Evolutionary conservation across 345 rosid genomes (phyloP), one percentile per base, ranked within the genome.

Genomic region (Draba incana): DNA sequence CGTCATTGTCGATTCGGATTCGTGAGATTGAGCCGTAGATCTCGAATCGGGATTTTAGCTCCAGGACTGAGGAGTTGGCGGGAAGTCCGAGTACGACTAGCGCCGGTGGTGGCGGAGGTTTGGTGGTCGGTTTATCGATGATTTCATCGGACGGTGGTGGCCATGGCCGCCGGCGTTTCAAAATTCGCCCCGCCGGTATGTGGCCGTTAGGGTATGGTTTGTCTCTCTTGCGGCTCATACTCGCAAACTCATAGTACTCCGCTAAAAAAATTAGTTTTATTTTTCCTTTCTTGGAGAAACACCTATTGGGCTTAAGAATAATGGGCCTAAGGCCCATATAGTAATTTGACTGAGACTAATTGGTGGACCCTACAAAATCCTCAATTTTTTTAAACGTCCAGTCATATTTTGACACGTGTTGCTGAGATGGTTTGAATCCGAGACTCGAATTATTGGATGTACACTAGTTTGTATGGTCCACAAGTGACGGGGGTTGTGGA

Each of bases 21-120:
- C 97, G 86, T 41, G 96, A 90, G 47, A 92, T 84, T 2, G 96
- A 47, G 14, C 98, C 97, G 83, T 90, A 88, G 82, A 92, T 88
- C 93, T 88, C 93, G 84, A 92, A 88, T 69, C 93, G 83, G 4
- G 92, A 88, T 79, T 92, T 92, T 49, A 92, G 81, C 76, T 90
- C 97, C 28, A 92, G 84, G 8, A 92, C 98, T n/a, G 98, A 88
- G 64, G 89, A 86, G 71, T 78, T 73, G 24, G 69, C 67, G 6
- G 86, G 64, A 53, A 93, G 81, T 11, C 93, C 97, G 70, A 45
- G 68, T 5, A 84, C 84, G 12, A 86, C 78, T 4, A 92, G 75
- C 6, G 88, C 85, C 2, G 89, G 92, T 1, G 97, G 93, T 8
- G 92, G 85, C 0, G 77, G 73, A 2, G 79, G 84, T 73, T 83